phyloP scores from a whole-genome alignment of 2,329 filamentous ascomycete genomes.

The Cladosporium sp. region DNA sequence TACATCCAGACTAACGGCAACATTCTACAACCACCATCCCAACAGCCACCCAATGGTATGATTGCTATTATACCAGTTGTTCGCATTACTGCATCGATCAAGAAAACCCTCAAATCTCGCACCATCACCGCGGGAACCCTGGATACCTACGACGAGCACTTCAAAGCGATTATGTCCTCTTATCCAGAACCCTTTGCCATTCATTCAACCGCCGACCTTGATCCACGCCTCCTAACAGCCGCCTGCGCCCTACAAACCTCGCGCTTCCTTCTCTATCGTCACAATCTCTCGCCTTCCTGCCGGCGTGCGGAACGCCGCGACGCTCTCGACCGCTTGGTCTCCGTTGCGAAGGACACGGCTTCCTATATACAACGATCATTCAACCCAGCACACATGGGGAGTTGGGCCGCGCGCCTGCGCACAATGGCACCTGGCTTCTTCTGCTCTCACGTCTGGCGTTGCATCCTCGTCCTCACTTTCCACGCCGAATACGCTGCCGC shows the following conservation, averaged over 20 bases:
- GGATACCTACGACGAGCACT: conserved; percentile 77
- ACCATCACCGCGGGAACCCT: conserved; percentile 67
- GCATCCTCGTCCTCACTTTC: conserved; percentile 75
- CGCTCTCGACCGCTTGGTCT: conserved; percentile 75
- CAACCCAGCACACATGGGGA: conserved; percentile 36
- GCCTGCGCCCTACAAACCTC: conserved; percentile 78
- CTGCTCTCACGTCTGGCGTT: conserved; percentile 84
- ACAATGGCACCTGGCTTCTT: conserved; percentile 72
- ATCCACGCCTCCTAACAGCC: conserved; percentile 72
- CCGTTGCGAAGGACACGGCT: conserved; percentile 75
- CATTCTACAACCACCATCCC: conserved; percentile 39
- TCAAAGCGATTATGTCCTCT: conserved; percentile 69
- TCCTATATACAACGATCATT: conserved; percentile 67
- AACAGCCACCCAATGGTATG: conserved; percentile 66
- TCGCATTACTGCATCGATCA: conserved; percentile 72
- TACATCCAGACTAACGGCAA: conserved; percentile 61
- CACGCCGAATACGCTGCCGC: conserved; percentile 72
- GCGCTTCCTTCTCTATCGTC: conserved; percentile 81
- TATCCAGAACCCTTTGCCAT: conserved; percentile 76
- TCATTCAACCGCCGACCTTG: conserved; percentile 64
- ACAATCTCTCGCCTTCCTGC: conserved; percentile 77
- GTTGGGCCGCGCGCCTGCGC: conserved; percentile 59
- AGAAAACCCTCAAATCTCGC: conserved; percentile 67
- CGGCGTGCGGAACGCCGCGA: conserved; percentile 63
- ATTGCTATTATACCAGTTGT: conserved; percentile 79